phyloP scores from a whole-genome alignment of 139 green algal species.

The Chlamydomonas sp. region DNA sequence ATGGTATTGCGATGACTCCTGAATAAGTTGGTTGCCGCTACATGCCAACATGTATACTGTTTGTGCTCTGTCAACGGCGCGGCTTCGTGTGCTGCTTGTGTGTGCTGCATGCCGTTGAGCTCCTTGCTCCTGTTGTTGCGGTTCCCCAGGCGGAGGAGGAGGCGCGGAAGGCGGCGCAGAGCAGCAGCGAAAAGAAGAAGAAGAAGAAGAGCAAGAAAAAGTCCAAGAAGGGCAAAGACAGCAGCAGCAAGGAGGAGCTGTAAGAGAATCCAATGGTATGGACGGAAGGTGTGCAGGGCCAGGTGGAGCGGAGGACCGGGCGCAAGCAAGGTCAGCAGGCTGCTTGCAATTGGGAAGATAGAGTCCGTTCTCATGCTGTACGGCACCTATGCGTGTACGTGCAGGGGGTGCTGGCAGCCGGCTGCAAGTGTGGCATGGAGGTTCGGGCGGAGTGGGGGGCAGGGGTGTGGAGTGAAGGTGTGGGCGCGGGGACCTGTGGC shows the following conservation, averaged over 20 bases:
- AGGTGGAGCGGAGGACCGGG: too few relatives aligned
- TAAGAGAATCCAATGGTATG: not conserved
- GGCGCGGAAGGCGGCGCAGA: slow-evolving; percentile 32
- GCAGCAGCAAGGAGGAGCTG: slow-evolving; percentile 4
- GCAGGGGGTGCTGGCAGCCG: too few relatives aligned
- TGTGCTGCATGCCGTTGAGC: not conserved
- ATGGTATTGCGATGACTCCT: too few relatives aligned
- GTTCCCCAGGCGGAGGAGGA: slow-evolving; percentile 37
- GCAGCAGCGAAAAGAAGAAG: slow-evolving; percentile 27
- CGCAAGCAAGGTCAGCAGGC: too few relatives aligned
- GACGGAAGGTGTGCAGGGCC: too few relatives aligned
- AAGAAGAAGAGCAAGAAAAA: slow-evolving; percentile 37
- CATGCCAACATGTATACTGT: not conserved
- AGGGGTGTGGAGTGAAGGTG: too few relatives aligned
- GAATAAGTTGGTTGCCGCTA: not conserved
- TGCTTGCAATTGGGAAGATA: too few relatives aligned
- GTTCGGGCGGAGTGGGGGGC: too few relatives aligned
- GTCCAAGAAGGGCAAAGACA: slow-evolving; percentile 11
- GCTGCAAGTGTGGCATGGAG: too few relatives aligned
- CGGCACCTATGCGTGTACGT: too few relatives aligned
- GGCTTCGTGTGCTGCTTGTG: not conserved
- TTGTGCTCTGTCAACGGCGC: not conserved
- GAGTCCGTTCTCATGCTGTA: too few relatives aligned
- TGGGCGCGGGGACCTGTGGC: too few relatives aligned
- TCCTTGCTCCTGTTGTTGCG: not conserved